Base-by-base conservation (phyloP, 306 rosid species). In the Betula pendula region DNA sequence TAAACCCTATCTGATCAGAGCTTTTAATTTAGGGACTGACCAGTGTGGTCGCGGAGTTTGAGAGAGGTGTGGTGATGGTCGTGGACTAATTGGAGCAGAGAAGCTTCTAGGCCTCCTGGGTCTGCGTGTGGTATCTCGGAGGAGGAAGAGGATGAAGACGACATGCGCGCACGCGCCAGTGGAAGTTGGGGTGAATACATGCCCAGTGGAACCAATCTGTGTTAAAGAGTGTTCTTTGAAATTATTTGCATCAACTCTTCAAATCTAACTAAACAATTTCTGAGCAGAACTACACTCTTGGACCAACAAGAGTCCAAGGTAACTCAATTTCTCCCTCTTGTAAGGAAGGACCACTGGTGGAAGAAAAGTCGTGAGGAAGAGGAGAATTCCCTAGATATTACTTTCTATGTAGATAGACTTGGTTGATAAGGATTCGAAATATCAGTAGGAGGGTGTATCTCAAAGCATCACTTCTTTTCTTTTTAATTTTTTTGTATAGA, bases 1-100 rank as follows among this genome's bases (percentile, higher is more conserved):
- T 2, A 19, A 56, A 56, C 55, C 55, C 55, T 50, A 56, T 22
- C 29, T 2, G 5, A 55, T 55, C 15, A 22, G 15, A 55, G 13
- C 12, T 55, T 9, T 51, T 56, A 22, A 73, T 24, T 49, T 74
- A 22, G 59, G 43, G 4, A 62, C 76, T 53, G 50, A 93, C 98
- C 97, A 0, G 93, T 75, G 60, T 72, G 69, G 17, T 88, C 87
- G 42, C 88, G 82, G 27, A 86, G 87, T 31, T 48, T 55, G 75
- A 90, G 88, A 75, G 94, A 87, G 56, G 87, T 68, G 71, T 79
- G 76, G 58, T 80, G 80, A 67, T 90, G 94, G n/a, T 87, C 80
- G 2, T 86, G 85, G 59, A 87, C 12, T 50, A 91, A 35, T 50
- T 86, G 83, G 4, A 82, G 82, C 43, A 94, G 72, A 5, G 94